These are phyloP conservation scores for Fusarium dimerum DNA, from an alignment of 2,329 filamentous ascomycete species.

Conservation along the genomic window DNA sequence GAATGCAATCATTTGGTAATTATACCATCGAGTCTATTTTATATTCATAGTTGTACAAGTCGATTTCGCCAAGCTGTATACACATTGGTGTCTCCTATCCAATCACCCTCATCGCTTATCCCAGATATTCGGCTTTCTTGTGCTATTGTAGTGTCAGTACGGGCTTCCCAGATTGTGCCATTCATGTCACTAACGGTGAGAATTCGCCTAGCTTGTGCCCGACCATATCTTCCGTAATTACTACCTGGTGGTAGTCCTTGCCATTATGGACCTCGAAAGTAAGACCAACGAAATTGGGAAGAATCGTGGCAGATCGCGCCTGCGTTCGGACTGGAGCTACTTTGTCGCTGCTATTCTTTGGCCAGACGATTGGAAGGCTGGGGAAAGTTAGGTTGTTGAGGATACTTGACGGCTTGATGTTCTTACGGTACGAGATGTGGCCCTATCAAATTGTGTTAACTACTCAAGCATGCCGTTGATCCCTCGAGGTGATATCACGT, in stretches of 20 bases:
- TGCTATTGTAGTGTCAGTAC: conserved; percentile 40
- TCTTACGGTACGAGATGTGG: conserved; percentile 57
- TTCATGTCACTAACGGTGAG: conserved; percentile 66
- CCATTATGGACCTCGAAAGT: conserved; percentile 92
- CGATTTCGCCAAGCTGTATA: conserved; percentile 32
- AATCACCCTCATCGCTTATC: conserved; percentile 35
- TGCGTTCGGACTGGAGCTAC: conserved; percentile 79
- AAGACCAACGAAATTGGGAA: conserved; percentile 88
- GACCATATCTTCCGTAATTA: conserved; percentile 93
- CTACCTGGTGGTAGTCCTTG: conserved; percentile 79
- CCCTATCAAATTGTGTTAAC: conserved; percentile 37
- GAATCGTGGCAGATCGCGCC: conserved; percentile 83
- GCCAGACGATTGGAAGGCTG: conserved; percentile 65
- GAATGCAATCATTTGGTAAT: conserved; percentile 11
- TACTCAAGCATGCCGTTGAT: neutral
- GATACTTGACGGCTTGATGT: conserved; percentile 3
- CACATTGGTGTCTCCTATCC: conserved; percentile 18
- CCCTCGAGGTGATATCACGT: conserved; percentile 28
- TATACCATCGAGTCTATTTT: conserved; percentile 14
- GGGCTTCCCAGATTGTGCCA: neutral
- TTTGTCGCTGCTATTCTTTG: conserved; percentile 59
- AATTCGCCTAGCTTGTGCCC: conserved; percentile 95
- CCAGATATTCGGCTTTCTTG: conserved; percentile 61
- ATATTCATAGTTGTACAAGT: conserved; percentile 32
- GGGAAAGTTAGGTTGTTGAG: conserved; percentile 16